phyloP scores from a whole-genome alignment of 768 basidiomycete genomes.

The Phylloporus sp. region DNA sequence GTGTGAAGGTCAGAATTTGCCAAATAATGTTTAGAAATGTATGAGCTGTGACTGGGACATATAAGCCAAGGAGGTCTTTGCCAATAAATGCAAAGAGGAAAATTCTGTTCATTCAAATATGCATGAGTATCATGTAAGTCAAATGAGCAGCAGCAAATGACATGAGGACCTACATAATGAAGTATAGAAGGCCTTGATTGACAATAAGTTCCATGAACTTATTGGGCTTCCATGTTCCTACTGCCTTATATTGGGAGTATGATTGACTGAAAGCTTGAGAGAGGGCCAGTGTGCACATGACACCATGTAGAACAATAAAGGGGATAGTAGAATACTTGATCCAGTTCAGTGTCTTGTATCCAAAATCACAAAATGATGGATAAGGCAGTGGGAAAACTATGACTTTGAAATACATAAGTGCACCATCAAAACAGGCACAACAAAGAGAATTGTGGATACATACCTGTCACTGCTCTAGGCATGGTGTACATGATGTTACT shows the following conservation, averaged over 20 bases:
- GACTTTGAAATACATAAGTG: neutral
- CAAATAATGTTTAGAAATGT: neutral
- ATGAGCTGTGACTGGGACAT: neutral
- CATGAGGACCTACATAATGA: neutral
- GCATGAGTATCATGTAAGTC: neutral
- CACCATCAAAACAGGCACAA: too few relatives aligned
- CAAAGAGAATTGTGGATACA: neutral
- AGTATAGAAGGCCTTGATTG: slow-evolving; percentile 9
- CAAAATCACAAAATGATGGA: neutral
- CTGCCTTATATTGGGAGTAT: neutral
- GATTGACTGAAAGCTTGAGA: neutral
- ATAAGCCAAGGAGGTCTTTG: neutral
- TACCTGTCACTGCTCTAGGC: neutral
- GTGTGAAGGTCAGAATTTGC: neutral
- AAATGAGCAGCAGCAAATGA: neutral
- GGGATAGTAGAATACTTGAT: neutral
- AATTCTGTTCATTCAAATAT: neutral
- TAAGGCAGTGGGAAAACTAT: neutral
- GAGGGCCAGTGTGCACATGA: slow-evolving; percentile 6
- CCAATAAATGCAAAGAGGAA: neutral
- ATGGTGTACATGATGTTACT: neutral
- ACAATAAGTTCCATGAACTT: slow-evolving; percentile 4
- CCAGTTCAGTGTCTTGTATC: slow-evolving; percentile 2
- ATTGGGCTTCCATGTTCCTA: slow-evolving; percentile 5
- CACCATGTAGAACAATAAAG: neutral